phyloP scores from a whole-genome alignment of 2,329 filamentous ascomycete genomes.

The Pseudogymnoascus sp. region DNA sequence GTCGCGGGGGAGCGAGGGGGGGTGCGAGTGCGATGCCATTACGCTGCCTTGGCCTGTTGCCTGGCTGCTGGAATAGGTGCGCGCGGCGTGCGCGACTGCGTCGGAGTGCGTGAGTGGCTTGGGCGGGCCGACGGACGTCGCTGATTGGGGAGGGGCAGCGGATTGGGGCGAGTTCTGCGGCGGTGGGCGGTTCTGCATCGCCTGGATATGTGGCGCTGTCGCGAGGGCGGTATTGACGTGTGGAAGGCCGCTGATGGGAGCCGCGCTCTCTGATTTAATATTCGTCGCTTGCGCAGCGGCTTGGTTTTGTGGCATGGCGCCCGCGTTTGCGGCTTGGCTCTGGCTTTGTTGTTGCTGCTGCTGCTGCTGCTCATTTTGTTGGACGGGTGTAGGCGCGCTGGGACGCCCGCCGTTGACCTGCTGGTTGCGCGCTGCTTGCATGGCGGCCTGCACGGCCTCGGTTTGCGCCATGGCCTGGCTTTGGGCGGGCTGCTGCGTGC shows the following conservation, averaged over 20 bases:
- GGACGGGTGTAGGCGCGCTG: constrained; percentile 7
- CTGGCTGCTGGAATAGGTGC: constrained; percentile 26
- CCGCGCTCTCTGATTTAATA: constrained; percentile 23
- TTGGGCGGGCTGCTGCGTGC: constrained; percentile 20
- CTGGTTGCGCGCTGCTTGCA: constrained; percentile 27
- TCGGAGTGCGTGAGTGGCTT: constrained; percentile 24
- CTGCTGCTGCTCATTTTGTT: no score
- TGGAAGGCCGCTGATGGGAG: constrained; percentile 14
- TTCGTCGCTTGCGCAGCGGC: no score
- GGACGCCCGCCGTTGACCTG: constrained; percentile 24
- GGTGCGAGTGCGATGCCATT: constrained; percentile 21
- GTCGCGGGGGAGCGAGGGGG: constrained; percentile 19
- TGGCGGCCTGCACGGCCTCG: constrained; percentile 28
- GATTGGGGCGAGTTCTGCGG: constrained; percentile 25
- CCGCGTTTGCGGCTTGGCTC: constrained; percentile 11
- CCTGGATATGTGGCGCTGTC: constrained; percentile 18
- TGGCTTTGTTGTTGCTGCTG: constrained; percentile 18
- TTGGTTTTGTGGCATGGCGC: constrained; percentile 15
- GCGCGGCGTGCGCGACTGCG: constrained; percentile 24
- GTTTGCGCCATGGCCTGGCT: constrained; percentile 25
- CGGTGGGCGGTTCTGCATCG: constrained; percentile 15
- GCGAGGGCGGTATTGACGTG: constrained; percentile 25
- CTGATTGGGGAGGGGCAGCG: constrained; percentile 23
- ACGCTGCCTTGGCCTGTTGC: constrained; percentile 19
- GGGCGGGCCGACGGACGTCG: constrained; percentile 14